phyloP scores from a whole-genome alignment of 2,329 filamentous ascomycete genomes.

The Diaporthe sp. region DNA sequence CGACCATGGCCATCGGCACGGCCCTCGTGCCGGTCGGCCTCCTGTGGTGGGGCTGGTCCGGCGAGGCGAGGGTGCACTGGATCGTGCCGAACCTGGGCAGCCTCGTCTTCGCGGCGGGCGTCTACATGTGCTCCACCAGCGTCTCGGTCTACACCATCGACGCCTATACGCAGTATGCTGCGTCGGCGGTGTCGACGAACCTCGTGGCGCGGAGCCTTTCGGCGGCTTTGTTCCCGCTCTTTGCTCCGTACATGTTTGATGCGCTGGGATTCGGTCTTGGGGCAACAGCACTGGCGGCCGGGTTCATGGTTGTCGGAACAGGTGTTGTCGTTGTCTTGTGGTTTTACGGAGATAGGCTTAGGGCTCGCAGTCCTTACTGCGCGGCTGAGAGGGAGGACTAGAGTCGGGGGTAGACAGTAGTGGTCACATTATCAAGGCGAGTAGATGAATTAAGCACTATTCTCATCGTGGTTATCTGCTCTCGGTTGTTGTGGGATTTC shows the following conservation, averaged over 20 bases:
- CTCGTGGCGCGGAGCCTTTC: conserved; percentile 40
- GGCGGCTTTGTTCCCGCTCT: conserved; percentile 11
- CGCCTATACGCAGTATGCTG: conserved; percentile 51
- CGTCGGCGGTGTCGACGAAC: conserved; percentile 56
- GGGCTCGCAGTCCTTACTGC: conserved; percentile 17
- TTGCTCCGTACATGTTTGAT: conserved; percentile 21
- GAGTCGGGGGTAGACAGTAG: not conserved
- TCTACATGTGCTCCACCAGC: conserved; percentile 64
- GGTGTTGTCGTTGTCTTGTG: not conserved
- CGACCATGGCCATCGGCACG: conserved; percentile 66
- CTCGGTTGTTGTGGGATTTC: too few species aligned
- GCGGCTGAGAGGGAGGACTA: conserved; percentile 17
- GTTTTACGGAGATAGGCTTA: conserved; percentile 16
- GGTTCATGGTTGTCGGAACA: conserved; percentile 1
- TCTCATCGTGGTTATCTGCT: not conserved
- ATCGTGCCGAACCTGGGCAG: conserved; percentile 63
- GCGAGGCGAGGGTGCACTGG: conserved; percentile 46
- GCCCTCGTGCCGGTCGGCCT: conserved; percentile 62
- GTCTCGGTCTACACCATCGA: conserved; percentile 68
- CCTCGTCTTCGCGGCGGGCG: conserved; percentile 61
- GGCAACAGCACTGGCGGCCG: conserved; percentile 3
- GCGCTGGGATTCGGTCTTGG: not conserved
- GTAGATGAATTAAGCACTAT: not conserved
- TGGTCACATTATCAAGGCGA: not conserved
- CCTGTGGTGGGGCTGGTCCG: conserved; percentile 47